Evolutionary conservation across 2,329 filamentous ascomycete genomes (phyloP).

Genomic region (Akanthomyces lecanii): DNA sequence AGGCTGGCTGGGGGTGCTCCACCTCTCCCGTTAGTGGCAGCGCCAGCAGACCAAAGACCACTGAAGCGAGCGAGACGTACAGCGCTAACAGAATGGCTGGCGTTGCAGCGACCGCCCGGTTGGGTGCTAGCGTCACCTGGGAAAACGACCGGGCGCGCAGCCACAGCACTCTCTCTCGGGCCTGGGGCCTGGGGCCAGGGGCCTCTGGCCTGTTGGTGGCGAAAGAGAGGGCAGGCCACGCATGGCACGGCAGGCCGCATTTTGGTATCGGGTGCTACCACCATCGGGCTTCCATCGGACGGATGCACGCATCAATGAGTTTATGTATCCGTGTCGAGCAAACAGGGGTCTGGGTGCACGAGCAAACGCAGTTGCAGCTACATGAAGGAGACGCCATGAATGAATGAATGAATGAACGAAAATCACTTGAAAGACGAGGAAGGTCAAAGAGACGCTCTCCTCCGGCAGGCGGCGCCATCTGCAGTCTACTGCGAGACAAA

Average conservation of each 20-base stretch:
- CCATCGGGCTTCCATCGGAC: slow-evolving; percentile 1
- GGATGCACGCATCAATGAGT: background rate
- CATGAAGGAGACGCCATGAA: too few species aligned
- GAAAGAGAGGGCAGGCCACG: background rate
- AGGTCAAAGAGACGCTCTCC: background rate
- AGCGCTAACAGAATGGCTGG: background rate
- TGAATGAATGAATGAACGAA: too few species aligned
- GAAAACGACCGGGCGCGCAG: background rate
- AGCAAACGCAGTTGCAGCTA: background rate
- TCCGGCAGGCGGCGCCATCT: too few species aligned
- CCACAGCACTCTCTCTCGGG: background rate
- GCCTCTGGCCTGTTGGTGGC: slow-evolving; percentile 1
- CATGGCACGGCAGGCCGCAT: too few species aligned
- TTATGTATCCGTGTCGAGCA: background rate
- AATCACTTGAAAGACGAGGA: background rate
- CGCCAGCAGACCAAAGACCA: background rate
- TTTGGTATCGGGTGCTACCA: background rate
- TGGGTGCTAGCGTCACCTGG: background rate
- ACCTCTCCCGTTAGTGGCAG: background rate
- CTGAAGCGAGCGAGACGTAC: background rate
- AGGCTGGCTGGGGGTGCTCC: background rate
- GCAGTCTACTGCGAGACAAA: too few species aligned
- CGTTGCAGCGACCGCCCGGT: background rate
- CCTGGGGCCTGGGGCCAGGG: too few species aligned
- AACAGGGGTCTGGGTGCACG: background rate